phyloP scores from a whole-genome alignment of 257 asterid genomes.

The Jacaranda mimosifolia region DNA sequence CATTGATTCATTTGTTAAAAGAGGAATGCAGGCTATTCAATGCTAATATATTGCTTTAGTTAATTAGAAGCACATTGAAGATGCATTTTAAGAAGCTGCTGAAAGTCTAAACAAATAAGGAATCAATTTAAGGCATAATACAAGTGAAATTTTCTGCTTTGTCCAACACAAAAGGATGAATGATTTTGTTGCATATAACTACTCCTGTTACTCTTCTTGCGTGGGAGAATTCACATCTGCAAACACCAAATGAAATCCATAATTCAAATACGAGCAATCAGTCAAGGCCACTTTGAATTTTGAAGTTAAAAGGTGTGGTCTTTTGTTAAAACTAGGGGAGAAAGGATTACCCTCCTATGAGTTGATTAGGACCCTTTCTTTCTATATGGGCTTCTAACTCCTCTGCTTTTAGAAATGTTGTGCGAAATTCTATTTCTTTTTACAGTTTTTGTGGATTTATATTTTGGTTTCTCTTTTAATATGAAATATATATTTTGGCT shows the following conservation, averaged over 20 bases:
- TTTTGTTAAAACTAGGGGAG: slow-evolving; percentile 4
- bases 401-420: not conserved
- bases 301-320: not conserved
- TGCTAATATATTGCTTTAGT: not conserved
- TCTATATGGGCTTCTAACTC: not conserved
- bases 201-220: not conserved
- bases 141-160: not conserved
- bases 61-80: not conserved
- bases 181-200: not conserved
- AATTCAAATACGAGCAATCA: not conserved
- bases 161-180: not conserved
- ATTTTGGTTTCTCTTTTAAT: not conserved
- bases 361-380: slow-evolving; percentile 14
- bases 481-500: not conserved
- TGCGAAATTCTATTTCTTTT: not conserved
- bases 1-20: too few species aligned
- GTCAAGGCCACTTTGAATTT: not conserved
- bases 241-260: not conserved
- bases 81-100: not conserved
- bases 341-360: slow-evolving; percentile 9
- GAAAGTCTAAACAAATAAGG: not conserved
- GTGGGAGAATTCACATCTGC: not conserved
- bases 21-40: not conserved
- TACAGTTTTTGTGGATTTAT: not conserved
- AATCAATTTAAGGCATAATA: not conserved